These are phyloP conservation scores for Colletotrichum sp. DNA, from an alignment of 2,329 filamentous ascomycete species.

Conservation along the genomic window DNA sequence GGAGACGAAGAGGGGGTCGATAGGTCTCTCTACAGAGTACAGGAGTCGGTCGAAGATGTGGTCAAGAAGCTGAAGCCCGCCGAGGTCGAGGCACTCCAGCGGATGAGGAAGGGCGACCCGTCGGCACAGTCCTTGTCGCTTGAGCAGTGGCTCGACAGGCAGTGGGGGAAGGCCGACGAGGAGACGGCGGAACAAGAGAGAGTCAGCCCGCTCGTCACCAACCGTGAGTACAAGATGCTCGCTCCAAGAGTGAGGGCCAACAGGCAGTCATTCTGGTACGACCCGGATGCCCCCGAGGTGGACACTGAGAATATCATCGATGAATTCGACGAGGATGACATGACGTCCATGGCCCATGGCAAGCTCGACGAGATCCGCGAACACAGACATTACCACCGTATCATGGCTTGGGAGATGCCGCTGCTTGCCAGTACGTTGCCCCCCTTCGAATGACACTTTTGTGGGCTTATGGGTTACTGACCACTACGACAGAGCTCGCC, in stretches of 20 bases:
- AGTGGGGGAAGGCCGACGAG: neutral
- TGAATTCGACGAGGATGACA: slow-evolving; percentile 80
- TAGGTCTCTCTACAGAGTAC: neutral
- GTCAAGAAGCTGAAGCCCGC: slow-evolving; percentile 16
- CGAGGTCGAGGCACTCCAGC: slow-evolving; percentile 27
- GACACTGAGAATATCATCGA: slow-evolving; percentile 56
- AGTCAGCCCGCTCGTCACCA: slow-evolving; percentile 5
- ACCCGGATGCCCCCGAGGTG: slow-evolving; percentile 51
- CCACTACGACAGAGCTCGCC: slow-evolving; percentile 67
- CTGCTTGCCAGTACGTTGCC: slow-evolving; percentile 76
- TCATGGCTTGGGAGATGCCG: slow-evolving; percentile 96
- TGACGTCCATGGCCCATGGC: slow-evolving; percentile 80
- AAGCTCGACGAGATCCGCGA: slow-evolving; percentile 90
- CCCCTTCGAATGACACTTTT: neutral
- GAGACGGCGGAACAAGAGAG: neutral
- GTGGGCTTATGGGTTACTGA: slow-evolving; percentile 11
- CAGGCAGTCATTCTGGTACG: slow-evolving; percentile 51
- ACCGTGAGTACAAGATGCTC: slow-evolving; percentile 23
- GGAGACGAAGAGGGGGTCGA: slow-evolving; percentile 27
- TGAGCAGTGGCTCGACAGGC: slow-evolving; percentile 4
- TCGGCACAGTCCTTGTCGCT: slow-evolving; percentile 16
- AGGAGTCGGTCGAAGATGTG: slow-evolving; percentile 14
- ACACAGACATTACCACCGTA: slow-evolving; percentile 82
- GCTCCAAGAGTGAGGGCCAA: slow-evolving; percentile 29
- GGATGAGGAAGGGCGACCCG: slow-evolving; percentile 32